These are phyloP conservation scores for Penicillium aurantiogriseum DNA, from an alignment of 2,329 filamentous ascomycete species.

Conservation along the genomic window DNA sequence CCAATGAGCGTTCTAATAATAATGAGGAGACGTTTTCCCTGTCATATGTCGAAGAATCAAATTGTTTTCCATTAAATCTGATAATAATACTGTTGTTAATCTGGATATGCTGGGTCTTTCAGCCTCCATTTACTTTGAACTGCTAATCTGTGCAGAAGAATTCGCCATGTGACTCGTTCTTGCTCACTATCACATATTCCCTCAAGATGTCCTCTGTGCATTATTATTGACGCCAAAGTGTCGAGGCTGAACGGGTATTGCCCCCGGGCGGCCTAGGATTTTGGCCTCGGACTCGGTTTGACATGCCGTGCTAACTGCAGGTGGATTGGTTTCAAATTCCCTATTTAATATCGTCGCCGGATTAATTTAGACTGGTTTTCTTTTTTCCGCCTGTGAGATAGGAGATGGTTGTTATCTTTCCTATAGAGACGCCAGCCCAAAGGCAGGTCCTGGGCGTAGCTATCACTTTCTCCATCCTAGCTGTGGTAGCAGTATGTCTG, in stretches of 20 bases:
- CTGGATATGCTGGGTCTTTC: background rate
- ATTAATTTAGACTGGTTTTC: too few species aligned
- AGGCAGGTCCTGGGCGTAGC: conserved; percentile 19
- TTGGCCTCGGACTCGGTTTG: background rate
- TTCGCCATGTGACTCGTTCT: background rate
- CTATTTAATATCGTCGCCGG: background rate
- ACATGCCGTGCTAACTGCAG: background rate
- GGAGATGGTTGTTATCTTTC: conserved; percentile 18
- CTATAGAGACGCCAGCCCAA: conserved; percentile 20
- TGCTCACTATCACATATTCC: too few species aligned
- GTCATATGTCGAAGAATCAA: background rate
- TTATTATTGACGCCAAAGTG: background rate
- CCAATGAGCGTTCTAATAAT: background rate
- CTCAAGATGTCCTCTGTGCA: too few species aligned
- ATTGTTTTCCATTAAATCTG: background rate
- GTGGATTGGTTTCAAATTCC: too few species aligned
- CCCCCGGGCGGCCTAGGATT: background rate
- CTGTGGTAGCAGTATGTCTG: conserved; percentile 17
- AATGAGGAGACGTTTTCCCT: too few species aligned
- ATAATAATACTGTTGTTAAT: background rate
- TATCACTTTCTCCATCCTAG: conserved; percentile 18
- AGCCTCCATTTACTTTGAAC: background rate
- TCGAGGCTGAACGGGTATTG: background rate
- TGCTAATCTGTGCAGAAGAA: background rate
- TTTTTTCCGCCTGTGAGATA: background rate